A percentile compares a stretch with the other conserved stretches of the same genome.
Conservation (phyloP, 2,329 filamentous ascomycete genomes). For the Sporothrix pseudoabietina region DNA sequence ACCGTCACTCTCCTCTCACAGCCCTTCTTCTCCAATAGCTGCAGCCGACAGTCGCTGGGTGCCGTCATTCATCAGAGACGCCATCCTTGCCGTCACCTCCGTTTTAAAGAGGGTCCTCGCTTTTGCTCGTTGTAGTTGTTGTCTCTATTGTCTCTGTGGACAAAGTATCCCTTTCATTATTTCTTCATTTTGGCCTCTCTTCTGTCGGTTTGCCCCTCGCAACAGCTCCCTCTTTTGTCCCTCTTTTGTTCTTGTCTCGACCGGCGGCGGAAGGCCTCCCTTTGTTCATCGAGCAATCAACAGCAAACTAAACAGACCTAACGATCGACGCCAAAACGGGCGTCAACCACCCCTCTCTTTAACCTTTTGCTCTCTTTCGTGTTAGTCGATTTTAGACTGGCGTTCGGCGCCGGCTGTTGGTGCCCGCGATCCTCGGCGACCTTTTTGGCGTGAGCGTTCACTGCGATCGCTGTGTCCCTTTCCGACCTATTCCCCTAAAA, state of each 20-base stretch:
- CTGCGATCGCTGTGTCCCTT: background rate
- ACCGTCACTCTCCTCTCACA: background rate
- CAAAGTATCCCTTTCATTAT: too few relatives aligned
- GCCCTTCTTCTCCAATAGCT: background rate
- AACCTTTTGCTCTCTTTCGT: background rate
- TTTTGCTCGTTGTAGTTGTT: background rate
- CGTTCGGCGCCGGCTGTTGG: constrained; percentile 21
- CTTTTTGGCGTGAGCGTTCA: background rate
- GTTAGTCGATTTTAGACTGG: background rate
- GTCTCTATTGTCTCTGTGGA: background rate
- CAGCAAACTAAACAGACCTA: background rate
- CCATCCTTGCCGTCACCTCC: background rate
- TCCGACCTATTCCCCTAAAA: background rate
- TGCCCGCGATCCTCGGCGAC: constrained; percentile 20
- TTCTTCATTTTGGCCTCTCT: too few relatives aligned
- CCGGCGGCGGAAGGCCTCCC: background rate
- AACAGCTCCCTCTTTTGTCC: background rate
- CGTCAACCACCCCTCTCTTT: background rate
- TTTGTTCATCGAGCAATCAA: background rate
- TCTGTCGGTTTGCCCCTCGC: background rate
- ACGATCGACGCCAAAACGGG: background rate
- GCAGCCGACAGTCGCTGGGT: too few relatives aligned
- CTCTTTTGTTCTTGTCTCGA: background rate
- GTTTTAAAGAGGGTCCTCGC: background rate
- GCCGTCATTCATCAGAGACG: background rate